Base-by-base conservation (phyloP, 1,139 yeast species). In the Eremothecium cymbalariae region DNA sequence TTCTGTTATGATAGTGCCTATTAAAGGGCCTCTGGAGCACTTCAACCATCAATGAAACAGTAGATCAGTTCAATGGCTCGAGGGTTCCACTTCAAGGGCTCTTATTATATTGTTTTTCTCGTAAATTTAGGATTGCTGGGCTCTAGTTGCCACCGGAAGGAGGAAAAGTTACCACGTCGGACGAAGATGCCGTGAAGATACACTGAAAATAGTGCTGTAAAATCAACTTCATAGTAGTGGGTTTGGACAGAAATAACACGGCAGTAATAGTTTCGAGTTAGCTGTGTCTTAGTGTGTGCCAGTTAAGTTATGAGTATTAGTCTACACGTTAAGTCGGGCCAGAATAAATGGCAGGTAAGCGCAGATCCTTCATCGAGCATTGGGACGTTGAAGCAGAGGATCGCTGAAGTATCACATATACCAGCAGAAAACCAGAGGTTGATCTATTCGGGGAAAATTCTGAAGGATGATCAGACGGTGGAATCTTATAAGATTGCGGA, bases 391-490 rank as follows among this genome's bases (percentile, higher is more conserved):
- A 90, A 90, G 60, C 68, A 70, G 31, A 67, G 66, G 48, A 67
- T 90, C 37, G 77, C 78, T 21, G 57, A 62, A 20, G 66, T 67
- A 42, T 63, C 85, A 8, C 77, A 73, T 18, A 68, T 86, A 32
- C 79, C 94, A 4, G 77, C 75, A 2, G 80, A 70, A 15, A 72
- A 81, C 44, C 97, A 88, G 60, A 70, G 97, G 39, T 70, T 90
- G 55, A 88, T 90, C 51, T 90, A 82, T 62, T 83, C 95, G 2
- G 98, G 98, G 25, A 80, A 90, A 50, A 95, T 90, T 28, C 70
- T 90, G 54, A 88, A 88, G 56, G 95, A 90, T 52, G 66, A 65
- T 21, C 94, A 86, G 48, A 72, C 83, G 8, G 62, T 90, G 8
- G 77, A 68, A 18, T 66, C 75, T 5, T 88, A 88, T 65, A 85